Evolutionary conservation across 331 rosid species (phyloP), one percentile per base, ranked within the genome.

Genomic region (Pyrus hybrid): DNA sequence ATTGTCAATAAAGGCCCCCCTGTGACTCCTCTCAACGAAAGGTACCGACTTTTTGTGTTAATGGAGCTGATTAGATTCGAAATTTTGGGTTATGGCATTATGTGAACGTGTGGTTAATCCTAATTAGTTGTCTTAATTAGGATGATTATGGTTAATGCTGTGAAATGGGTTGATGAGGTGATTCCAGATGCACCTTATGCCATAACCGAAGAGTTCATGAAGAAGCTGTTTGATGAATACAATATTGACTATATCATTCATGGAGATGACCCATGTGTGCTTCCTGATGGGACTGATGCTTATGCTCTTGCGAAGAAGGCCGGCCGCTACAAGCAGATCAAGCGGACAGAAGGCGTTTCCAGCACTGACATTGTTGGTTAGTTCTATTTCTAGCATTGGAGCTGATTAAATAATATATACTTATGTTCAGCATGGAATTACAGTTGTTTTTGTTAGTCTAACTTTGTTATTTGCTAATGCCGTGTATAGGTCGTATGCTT

Each of bases 81-180:
- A 7, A 37, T 71, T 64, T 21, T 61, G 33, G 66, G 66, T 58
- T 41, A 37, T 37, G 43, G 43, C 43, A 37, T 75, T 33, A 22
- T 17, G 10, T 53, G 65, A 14, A 41, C 14, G 47, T 41, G 47
- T 11, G 47, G 47, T 41, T 41, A 10, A 41, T 41, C 14, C 47
- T 41, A 41, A 41, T 41, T 41, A 41, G 43, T 37, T 37, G 43
- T 37, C 43, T 41, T 11, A 41, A 41, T 41, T 63, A 93, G 98
- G 88, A 79, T 93, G 88, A 87, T 82, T 12, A 93, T 93, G 97
- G 98, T 93, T 67, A 90, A 84, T 32, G 98, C 88, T 26, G 97
- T 93, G 76, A 93, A 87, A 77, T 87, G 91, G 91, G 91, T 87
- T 18, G 91, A 87, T 76, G 86, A 87, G 86, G 86, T 87, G 22